Evolutionary conservation across 768 basidiomycete species (phyloP).

Genomic region (Pleurotus sapidus): DNA sequence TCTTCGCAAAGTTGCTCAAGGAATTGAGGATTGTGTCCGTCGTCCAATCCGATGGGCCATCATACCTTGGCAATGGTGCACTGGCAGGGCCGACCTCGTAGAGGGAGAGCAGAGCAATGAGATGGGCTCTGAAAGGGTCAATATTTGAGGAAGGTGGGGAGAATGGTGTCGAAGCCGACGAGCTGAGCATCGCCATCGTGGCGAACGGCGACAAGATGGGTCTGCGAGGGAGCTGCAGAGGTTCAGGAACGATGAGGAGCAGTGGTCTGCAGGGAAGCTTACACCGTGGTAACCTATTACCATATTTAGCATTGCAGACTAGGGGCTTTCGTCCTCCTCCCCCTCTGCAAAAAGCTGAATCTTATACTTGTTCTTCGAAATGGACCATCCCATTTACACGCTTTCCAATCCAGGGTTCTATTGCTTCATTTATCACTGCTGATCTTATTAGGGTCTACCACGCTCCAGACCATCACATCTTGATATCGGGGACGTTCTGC

Average conservation of each 20-base stretch:
- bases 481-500: no score
- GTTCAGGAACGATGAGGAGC: not conserved
- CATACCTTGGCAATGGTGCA: slow-evolving; percentile 44
- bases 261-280: not conserved
- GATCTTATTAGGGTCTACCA: no score
- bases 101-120: slow-evolving; percentile 50
- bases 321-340: no score
- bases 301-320: not conserved
- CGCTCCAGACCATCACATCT: no score
- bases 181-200: not conserved
- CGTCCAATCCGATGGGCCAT: slow-evolving; percentile 49
- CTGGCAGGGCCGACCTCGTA: slow-evolving; percentile 48
- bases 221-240: not conserved
- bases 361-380: no score
- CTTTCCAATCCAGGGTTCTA: no score
- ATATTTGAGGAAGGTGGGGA: slow-evolving; percentile 19
- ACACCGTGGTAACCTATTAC: slow-evolving; percentile 7
- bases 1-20: slow-evolving; percentile 39
- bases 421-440: no score
- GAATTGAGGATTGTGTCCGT: slow-evolving; percentile 51
- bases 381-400: no score
- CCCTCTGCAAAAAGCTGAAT: no score
- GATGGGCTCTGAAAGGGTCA: slow-evolving; percentile 49
- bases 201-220: not conserved
- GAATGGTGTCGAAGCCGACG: not conserved